Percentiles rank a stretch among this genome's conserved stretches.
Conservation (phyloP, 108 stramenopile species). For the Pelagomonas calceolata region DNA sequence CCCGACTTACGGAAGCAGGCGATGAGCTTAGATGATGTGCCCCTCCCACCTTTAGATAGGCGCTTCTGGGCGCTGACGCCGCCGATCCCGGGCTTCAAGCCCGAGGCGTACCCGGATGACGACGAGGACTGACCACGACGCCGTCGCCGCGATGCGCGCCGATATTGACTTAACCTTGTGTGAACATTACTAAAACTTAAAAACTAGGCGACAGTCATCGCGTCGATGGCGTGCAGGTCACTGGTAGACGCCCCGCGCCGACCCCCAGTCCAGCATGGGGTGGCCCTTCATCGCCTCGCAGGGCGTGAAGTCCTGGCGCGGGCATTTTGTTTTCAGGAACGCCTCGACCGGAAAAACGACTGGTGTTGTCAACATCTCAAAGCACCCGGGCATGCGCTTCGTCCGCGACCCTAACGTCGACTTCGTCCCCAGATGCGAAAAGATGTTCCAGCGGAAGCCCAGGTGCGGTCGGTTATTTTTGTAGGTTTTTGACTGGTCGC, state of each 20-base stretch:
- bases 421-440: slow-evolving; percentile 31
- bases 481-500: slow-evolving; percentile 6
- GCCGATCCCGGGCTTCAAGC: background rate
- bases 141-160: too few species aligned
- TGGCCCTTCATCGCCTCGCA: too few species aligned
- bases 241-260: too few species aligned
- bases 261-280: too few species aligned
- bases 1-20: background rate
- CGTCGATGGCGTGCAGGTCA: too few species aligned
- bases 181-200: too few species aligned
- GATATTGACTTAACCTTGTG: too few species aligned
- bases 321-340: slow-evolving; percentile 21
- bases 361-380: slow-evolving; percentile 29
- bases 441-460: slow-evolving; percentile 39
- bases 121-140: too few species aligned
- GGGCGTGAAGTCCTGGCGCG: slow-evolving; percentile 32
- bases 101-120: background rate
- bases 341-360: slow-evolving; percentile 36
- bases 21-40: background rate
- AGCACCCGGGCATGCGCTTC: slow-evolving; percentile 30
- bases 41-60: background rate
- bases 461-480: slow-evolving; percentile 26
- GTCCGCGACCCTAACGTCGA: slow-evolving; percentile 26
- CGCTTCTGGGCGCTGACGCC: background rate
- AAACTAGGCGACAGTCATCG: too few species aligned